Conservation (phyloP, 768 basidiomycete species). For the Kwoniella newhampshirensis region DNA sequence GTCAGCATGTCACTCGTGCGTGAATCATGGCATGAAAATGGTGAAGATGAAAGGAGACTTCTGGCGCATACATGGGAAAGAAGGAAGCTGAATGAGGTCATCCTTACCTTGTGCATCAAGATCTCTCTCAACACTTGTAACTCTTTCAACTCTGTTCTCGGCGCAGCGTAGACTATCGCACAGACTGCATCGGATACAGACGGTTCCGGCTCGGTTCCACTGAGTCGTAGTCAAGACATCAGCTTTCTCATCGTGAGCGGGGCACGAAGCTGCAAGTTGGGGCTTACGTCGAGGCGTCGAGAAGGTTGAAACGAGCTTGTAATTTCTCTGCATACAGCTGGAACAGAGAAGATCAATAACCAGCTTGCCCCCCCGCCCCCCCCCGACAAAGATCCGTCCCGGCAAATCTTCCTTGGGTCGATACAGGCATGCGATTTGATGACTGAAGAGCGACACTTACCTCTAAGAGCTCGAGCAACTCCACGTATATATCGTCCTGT, state of each 20-base stretch:
- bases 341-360: not conserved
- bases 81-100: not conserved
- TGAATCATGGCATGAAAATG: not conserved
- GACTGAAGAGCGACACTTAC: constrained; percentile 38
- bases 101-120: constrained; percentile 74
- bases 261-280: not conserved
- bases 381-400: too few species aligned
- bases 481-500: constrained; percentile 53
- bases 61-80: not conserved
- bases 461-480: constrained; percentile 86
- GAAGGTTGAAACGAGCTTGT: constrained; percentile 82
- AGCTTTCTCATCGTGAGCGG: not conserved
- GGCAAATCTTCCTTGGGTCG: too few species aligned
- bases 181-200: constrained; percentile 82
- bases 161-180: constrained; percentile 84
- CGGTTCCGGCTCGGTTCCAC: constrained; percentile 73
- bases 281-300: constrained; percentile 73
- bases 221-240: not conserved
- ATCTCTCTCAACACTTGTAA: constrained; percentile 87
- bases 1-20: not conserved
- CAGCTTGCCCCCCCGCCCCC: too few species aligned
- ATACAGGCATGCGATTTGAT: too few species aligned
- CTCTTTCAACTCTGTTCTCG: constrained; percentile 86
- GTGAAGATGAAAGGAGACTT: not conserved
- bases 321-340: constrained; percentile 87